Evolutionary conservation across 2,329 filamentous ascomycete genomes (phyloP), one percentile per base, ranked within the genome.

Genomic region (Neopestalotiopsis rosae): DNA sequence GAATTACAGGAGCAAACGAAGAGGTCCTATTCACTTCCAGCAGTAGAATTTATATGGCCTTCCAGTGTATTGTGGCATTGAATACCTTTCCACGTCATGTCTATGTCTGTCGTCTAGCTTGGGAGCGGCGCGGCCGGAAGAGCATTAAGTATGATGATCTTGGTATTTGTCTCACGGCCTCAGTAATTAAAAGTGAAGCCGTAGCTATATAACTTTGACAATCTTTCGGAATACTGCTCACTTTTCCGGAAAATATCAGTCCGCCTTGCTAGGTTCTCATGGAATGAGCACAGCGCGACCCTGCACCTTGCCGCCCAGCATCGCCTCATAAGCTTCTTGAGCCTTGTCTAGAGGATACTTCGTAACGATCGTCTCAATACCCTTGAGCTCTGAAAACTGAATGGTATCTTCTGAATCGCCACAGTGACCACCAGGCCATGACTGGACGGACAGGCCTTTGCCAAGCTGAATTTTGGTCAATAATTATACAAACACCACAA

Each of bases 381-480:
- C 42, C 20, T 69, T 65, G 7, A 70, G 58, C 38, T 72, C 57
- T 6, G 72, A 64, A 57, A 73, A 73, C 6, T 30, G 17, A 28
- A 73, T 70, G 5, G 69, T 57, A 30, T 72, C 69, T 61, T 72
- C 72, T 5, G 65, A 61, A 24, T 73, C 71, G 5, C 32, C 34
- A 10, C 59, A 62, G 62, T 69, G 67, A 4, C 69, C 72, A 14
- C 67, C 68, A 42, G 72, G 72, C 69, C 69, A 73, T 24, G 42
- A 28, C 32, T 73, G 72, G 3, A 73, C 69, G 5, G 72, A 70
- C 9, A 68, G 34, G 9, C 71, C 72, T 13, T 70, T 64, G 24
- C 58, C 34, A 40, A 67, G 57, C 84, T 70, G 17, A n/a, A 6
- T 9, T 6, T n/a, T 24, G 56, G 56, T 58, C 7, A 58, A n/a